Percentiles rank a stretch among this genome's conserved stretches.
Evolutionary conservation across 1,139 yeast species (phyloP).

Genomic region (Taphrina pruni): DNA sequence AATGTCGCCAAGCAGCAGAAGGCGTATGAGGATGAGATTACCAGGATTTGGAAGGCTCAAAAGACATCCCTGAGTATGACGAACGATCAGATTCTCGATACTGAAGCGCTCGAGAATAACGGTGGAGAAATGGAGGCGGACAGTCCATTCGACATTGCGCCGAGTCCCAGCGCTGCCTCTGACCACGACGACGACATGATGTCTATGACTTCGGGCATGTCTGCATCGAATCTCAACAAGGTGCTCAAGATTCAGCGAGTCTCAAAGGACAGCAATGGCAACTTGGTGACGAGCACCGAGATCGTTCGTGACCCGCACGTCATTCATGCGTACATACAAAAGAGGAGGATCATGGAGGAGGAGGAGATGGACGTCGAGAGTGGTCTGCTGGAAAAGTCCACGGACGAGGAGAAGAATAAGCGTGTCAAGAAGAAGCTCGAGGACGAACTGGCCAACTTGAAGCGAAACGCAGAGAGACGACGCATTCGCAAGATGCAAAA

Average conservation of each 20-base stretch:
- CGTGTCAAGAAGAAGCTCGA: slow-evolving; percentile 78
- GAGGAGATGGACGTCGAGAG: slow-evolving; percentile 60
- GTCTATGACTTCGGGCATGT: slow-evolving; percentile 48
- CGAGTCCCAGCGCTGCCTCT: slow-evolving; percentile 48
- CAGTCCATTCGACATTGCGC: slow-evolving; percentile 37
- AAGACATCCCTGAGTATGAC: slow-evolving; percentile 64
- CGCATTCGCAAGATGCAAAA: slow-evolving; percentile 61
- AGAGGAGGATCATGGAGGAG: slow-evolving; percentile 77
- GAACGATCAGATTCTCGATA: slow-evolving; percentile 52
- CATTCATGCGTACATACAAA: slow-evolving; percentile 80
- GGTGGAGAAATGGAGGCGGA: slow-evolving; percentile 16
- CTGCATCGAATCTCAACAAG: slow-evolving; percentile 51
- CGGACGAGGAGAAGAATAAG: slow-evolving; percentile 82
- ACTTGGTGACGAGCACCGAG: slow-evolving; percentile 73
- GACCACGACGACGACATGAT: slow-evolving; percentile 52
- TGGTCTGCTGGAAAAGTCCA: slow-evolving; percentile 64
- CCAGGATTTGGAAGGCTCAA: slow-evolving; percentile 90
- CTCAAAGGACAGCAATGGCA: slow-evolving; percentile 82
- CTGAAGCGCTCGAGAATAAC: slow-evolving; percentile 49
- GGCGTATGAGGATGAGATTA: slow-evolving; percentile 88
- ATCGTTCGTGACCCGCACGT: slow-evolving; percentile 82
- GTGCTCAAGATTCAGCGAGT: slow-evolving; percentile 79
- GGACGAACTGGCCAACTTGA: slow-evolving; percentile 82
- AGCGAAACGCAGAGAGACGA: slow-evolving; percentile 72
- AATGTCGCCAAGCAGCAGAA: slow-evolving; percentile 88